Base-by-base conservation (phyloP, 2,329 filamentous ascomycete species). In the Stachybotrys echinatus region DNA sequence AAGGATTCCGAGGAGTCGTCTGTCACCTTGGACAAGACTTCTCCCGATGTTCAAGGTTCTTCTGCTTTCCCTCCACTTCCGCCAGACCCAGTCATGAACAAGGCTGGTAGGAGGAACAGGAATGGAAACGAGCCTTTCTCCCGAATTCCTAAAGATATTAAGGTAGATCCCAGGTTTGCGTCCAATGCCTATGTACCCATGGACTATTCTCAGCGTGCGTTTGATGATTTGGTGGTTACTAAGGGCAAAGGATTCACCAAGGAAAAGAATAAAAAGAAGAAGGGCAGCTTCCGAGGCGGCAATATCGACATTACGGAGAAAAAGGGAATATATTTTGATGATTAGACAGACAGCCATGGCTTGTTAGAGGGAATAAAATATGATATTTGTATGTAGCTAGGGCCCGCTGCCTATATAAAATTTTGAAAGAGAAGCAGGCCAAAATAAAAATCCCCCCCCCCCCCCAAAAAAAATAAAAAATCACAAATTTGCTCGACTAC, bases 211-310 rank as follows among this genome's bases (percentile, higher is more conserved):
- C 87, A 94, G 60, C 84, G 84, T 59, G 95, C 95, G 8, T 89
- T 92, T 64, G 81, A 90, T 58, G 92, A 96, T 65, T 74, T 99
- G 55, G 89, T 91, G 45, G 81, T 96, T 38, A 97, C 92, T 27
- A 89, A 87, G 67, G 94, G 94, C 62, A 97, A 96, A 74, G 91
- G 90, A 4, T 99, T 99, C 73, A 97, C 92, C 52, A 99, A 99
- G 77, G 94, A 97, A 76, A 99, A 99, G 84, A 99, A 99, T 74
- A 99, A 99, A 79, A 94, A 91, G 80, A 92, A 91, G 79, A 80
- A 84, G 60, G 94, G 94, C 47, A 89, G 87, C 57, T 99, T 96
- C 77, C 84, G 88, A 45, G 94, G 94, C 42, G 94, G 94, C 6
- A 71, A 80, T 48, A 95, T 99, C 61, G 92, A 99, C 65, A 88